Conservation (phyloP, 768 basidiomycete genomes). For the Hericium coralloides region DNA sequence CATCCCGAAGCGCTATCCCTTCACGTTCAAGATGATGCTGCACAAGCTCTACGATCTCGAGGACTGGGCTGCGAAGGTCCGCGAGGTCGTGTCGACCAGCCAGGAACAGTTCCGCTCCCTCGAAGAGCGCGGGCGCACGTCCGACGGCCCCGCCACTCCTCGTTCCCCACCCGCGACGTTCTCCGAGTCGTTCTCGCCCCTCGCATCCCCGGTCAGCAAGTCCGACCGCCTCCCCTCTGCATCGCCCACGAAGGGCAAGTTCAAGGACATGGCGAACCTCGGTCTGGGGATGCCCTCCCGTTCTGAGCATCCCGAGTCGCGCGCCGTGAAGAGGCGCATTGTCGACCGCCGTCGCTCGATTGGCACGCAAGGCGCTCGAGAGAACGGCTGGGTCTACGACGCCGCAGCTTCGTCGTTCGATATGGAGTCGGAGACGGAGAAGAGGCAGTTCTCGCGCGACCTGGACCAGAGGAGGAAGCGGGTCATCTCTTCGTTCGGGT, state of each 20-base stretch:
- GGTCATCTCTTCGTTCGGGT: constrained; percentile 10
- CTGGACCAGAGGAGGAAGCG: constrained; percentile 10
- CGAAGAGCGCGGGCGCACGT: neutral
- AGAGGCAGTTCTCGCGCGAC: neutral
- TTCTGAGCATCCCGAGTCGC: neutral
- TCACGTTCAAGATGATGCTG: constrained; percentile 14
- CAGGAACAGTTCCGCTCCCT: constrained; percentile 13
- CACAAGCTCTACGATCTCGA: constrained; percentile 16
- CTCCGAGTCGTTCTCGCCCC: constrained; percentile 1
- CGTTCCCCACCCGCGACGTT: constrained; percentile 2
- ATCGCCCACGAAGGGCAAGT: constrained; percentile 2
- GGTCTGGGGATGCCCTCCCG: neutral
- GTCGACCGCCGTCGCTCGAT: constrained; percentile 13
- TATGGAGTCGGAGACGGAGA: constrained; percentile 3
- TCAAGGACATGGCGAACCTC: neutral
- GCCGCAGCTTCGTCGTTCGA: constrained; percentile 10
- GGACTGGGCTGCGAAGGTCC: constrained; percentile 13
- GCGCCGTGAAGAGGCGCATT: constrained; percentile 15
- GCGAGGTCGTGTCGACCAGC: constrained; percentile 11
- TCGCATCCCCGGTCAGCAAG: neutral
- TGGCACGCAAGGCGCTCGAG: constrained; percentile 4
- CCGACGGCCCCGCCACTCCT: neutral
- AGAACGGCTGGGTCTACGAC: constrained; percentile 13
- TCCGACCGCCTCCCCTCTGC: constrained; percentile 1
- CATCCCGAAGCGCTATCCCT: constrained; percentile 9